Evolutionary conservation across 805 yeast species (phyloP).

Genomic region (Scheffersomyces lignosus): DNA sequence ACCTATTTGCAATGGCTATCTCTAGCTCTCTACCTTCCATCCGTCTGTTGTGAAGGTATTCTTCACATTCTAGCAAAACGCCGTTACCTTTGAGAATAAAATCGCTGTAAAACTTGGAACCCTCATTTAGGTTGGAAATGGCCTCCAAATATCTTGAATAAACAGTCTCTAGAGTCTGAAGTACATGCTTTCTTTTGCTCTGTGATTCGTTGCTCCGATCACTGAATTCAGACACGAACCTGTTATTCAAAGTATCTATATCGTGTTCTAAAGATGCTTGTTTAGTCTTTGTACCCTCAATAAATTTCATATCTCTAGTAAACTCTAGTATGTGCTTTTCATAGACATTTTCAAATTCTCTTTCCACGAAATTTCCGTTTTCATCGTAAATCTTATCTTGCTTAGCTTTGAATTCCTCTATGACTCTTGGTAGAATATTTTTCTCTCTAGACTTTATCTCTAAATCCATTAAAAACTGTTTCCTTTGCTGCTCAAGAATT

Average conservation of each 20-base stretch:
- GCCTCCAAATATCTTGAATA: conserved; percentile 56
- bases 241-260: conserved; percentile 12
- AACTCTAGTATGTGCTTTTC: conserved; percentile 47
- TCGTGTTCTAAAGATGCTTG: conserved; percentile 23
- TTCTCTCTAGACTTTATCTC: conserved; percentile 47
- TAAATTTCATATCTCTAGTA: conserved; percentile 47
- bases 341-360: conserved; percentile 38
- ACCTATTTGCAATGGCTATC: neutral
- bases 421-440: conserved; percentile 53
- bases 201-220: conserved; percentile 18
- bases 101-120: conserved; percentile 67
- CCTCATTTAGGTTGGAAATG: conserved; percentile 61
- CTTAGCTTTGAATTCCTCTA: conserved; percentile 43
- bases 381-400: conserved; percentile 13
- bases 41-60: conserved; percentile 51
- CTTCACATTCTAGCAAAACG: conserved; percentile 50
- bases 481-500: conserved; percentile 36
- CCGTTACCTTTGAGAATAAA: conserved; percentile 48
- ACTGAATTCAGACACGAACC: conserved; percentile 9
- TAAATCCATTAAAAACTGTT: conserved; percentile 39
- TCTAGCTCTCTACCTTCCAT: conserved; percentile 56
- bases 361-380: conserved; percentile 21
- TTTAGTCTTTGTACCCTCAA: conserved; percentile 36
- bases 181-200: conserved; percentile 44
- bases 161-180: conserved; percentile 53